phyloP scores from a whole-genome alignment of 345 rosid species.

The Chamaenerion angustifolium region DNA sequence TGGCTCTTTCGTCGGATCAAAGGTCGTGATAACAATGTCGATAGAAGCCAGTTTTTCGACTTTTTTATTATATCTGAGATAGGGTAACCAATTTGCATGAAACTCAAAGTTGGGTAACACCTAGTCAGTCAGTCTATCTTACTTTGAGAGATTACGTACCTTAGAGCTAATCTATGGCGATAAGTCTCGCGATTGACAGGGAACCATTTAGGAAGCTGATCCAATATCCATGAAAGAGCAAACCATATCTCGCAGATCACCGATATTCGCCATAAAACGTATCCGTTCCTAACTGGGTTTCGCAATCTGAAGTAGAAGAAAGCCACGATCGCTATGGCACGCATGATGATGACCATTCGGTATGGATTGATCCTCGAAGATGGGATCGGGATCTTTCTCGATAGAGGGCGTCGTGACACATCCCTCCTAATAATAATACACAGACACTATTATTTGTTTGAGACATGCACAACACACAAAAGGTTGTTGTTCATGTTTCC shows the following conservation, averaged over 20 bases:
- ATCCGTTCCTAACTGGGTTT: constrained; percentile 12
- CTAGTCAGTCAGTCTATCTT: too few relatives aligned
- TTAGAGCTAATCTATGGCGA: constrained; percentile 8
- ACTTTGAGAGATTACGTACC: too few relatives aligned
- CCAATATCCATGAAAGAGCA: constrained; percentile 13
- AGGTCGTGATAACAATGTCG: constrained; percentile 9
- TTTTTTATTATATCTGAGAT: constrained; percentile 7
- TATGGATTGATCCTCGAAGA: constrained; percentile 17
- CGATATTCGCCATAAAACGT: constrained; percentile 10
- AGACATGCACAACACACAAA: neutral
- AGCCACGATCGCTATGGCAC: constrained; percentile 4
- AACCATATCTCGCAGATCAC: constrained; percentile 17
- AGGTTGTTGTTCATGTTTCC: neutral
- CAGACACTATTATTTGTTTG: too few relatives aligned
- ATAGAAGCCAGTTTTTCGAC: constrained; percentile 9
- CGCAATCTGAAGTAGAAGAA: constrained; percentile 12
- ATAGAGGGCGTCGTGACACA: constrained; percentile 13
- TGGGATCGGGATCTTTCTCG: constrained; percentile 16
- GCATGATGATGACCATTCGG: constrained; percentile 9
- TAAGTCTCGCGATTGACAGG: constrained; percentile 11
- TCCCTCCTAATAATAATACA: constrained; percentile 7
- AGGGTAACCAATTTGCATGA: too few relatives aligned
- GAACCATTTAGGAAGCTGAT: constrained; percentile 16
- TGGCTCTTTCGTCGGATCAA: constrained; percentile 11
- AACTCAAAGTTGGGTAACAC: too few relatives aligned